Percentiles rank a stretch among this genome's conserved stretches.
Evolutionary conservation across 2,329 filamentous ascomycete genomes (phyloP).

Genomic region (Penicillium verrucosum): DNA sequence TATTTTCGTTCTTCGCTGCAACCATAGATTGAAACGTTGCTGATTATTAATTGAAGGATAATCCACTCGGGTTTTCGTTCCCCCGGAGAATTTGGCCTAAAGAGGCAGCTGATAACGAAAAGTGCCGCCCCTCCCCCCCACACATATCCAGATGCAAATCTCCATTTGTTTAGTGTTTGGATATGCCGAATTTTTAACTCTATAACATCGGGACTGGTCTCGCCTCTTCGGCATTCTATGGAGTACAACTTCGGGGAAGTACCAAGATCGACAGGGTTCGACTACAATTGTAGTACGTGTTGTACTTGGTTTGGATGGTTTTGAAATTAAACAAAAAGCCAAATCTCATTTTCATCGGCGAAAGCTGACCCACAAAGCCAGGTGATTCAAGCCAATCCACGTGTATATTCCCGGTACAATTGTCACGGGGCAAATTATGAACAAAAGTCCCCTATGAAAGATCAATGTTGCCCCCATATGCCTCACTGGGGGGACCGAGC

Average conservation of each 20-base stretch:
- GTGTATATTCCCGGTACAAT: slow-evolving; percentile 16
- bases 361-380: background rate
- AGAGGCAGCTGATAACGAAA: slow-evolving; percentile 5
- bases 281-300: slow-evolving; percentile 11
- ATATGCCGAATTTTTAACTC: slow-evolving; percentile 13
- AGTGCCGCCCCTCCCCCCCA: background rate
- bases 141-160: background rate
- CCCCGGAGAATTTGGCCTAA: background rate
- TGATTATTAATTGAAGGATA: background rate
- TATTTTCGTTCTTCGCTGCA: background rate
- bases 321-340: background rate
- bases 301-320: slow-evolving; percentile 2
- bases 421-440: background rate
- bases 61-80: background rate
- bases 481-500: background rate
- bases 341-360: background rate
- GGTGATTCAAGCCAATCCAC: slow-evolving; percentile 17
- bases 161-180: background rate
- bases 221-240: slow-evolving; percentile 20
- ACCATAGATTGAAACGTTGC: background rate
- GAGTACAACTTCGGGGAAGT: background rate
- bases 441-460: background rate
- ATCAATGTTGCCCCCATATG: slow-evolving; percentile 1
- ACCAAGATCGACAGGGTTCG: slow-evolving; percentile 25
- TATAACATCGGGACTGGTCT: slow-evolving; percentile 7